A percentile compares a stretch with the other conserved stretches of the same genome.
phyloP scores from a whole-genome alignment of 1,139 yeast genomes.

The Taiozyma sp. region DNA sequence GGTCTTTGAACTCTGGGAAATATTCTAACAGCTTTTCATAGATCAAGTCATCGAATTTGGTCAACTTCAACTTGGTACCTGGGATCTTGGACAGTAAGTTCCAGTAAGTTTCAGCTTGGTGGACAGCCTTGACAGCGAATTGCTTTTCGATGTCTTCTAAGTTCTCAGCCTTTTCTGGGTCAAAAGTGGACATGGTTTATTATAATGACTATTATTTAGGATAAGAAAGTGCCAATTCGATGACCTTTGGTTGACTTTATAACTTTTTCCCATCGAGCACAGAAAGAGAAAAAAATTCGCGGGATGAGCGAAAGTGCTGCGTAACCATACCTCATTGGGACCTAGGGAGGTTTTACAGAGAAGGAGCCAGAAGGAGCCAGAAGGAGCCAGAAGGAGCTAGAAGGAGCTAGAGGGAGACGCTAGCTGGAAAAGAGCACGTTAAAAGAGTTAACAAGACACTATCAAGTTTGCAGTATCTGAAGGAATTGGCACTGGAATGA shows the following conservation, averaged over 20 bases:
- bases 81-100: conserved; percentile 63
- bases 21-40: conserved; percentile 58
- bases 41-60: conserved; percentile 80
- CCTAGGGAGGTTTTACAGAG: background rate
- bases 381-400: background rate
- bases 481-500: too few relatives aligned
- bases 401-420: background rate
- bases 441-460: too few relatives aligned
- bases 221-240: background rate
- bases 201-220: background rate
- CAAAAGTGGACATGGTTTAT: conserved; percentile 28
- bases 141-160: conserved; percentile 82
- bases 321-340: background rate
- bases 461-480: too few relatives aligned
- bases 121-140: conserved; percentile 96
- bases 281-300: background rate
- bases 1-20: conserved; percentile 78
- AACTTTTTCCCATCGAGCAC: background rate
- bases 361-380: background rate
- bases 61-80: conserved; percentile 73
- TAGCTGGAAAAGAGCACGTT: too few relatives aligned
- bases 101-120: conserved; percentile 96
- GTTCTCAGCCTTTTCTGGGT: conserved; percentile 56
- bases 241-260: background rate
- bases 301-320: background rate